Evolutionary conservation across 1,284 basidiomycete genomes (phyloP), one percentile per base, ranked within the genome.

Genomic region (Blastosporella zonata): DNA sequence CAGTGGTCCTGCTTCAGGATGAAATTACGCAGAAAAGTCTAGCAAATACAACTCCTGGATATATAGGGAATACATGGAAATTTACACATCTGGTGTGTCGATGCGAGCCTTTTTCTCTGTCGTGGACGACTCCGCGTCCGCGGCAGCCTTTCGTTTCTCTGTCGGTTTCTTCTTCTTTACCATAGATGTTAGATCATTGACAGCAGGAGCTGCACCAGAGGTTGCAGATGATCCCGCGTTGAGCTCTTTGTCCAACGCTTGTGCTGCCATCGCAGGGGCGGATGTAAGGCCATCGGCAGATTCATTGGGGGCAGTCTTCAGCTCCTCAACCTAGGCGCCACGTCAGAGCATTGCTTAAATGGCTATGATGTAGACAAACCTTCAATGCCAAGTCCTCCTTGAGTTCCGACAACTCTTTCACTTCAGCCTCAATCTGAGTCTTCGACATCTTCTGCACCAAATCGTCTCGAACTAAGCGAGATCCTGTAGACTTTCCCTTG

Each of bases 161-260:
- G 71, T 58, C 3, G 65, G 67, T 25, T 76, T 78, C 63, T 82
- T 85, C 67, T 89, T 91, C 74, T 92, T 93, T 63, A 86, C 84
- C 64, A 90, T 84, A 9, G 78, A 77, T 3, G 89, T 93, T 38
- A 94, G 70, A 60, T 94, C 90, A 59, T 90, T 90, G 27, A 94
- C 82, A 7, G 67, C 62, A 25, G 63, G 55, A 33, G 58, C 31
- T 21, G 43, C 28, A 21, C 13, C 25, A 27, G 52, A 41, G 9
- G 53, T 39, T 5, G 55, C 47, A 1, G 66, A 55, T 13, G 60
- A 53, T 17, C 53, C 56, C 13, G 62, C 68, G 47, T 82, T 82
- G 23, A 90, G 71, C 55, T 85, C 87, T 43, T 72, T 69, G 57
- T 90, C 88, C 12, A 91, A 69, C 2, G 77, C 85, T 55, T 75